Evolutionary conservation across 306 rosid genomes (phyloP).

Genomic region (Dicorynia guianensis): DNA sequence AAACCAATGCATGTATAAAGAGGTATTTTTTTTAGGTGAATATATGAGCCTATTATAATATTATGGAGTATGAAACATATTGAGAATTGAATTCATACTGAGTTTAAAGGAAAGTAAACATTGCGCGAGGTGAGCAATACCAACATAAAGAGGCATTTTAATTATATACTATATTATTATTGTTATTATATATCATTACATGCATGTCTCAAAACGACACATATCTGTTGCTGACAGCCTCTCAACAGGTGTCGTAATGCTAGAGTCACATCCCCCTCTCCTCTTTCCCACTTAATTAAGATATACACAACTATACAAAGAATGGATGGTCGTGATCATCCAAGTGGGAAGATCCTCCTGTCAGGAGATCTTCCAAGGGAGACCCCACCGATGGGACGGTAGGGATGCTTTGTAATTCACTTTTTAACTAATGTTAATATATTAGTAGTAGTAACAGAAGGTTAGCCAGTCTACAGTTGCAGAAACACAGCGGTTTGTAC

Average conservation of each 20-base stretch:
- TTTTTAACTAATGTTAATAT: too few species aligned
- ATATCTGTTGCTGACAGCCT: constrained; percentile 38
- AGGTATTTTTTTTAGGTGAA: too few species aligned
- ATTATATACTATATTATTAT: too few species aligned
- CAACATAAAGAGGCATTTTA: not conserved
- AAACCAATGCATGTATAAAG: constrained; percentile 35
- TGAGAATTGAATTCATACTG: too few species aligned
- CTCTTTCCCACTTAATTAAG: not conserved
- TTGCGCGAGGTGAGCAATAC: too few species aligned
- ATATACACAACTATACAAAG: constrained; percentile 34
- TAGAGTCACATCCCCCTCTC: constrained; percentile 19
- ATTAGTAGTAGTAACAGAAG: not conserved
- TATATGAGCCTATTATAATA: too few species aligned
- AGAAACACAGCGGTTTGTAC: constrained; percentile 30
- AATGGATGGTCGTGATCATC: constrained; percentile 52
- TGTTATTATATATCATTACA: not conserved
- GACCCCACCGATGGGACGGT: constrained; percentile 44
- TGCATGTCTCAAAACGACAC: constrained; percentile 40
- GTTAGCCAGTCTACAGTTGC: not conserved
- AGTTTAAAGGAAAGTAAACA: too few species aligned
- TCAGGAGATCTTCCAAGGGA: constrained; percentile 64
- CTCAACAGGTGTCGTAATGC: constrained; percentile 31
- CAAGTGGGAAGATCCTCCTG: constrained; percentile 63
- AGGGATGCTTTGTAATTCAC: constrained; percentile 17
- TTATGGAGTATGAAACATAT: too few species aligned